Evolutionary conservation across 202 grass and related monocot species (phyloP), one percentile per base, ranked within the genome.

Genomic region (Eragrostis tef): DNA sequence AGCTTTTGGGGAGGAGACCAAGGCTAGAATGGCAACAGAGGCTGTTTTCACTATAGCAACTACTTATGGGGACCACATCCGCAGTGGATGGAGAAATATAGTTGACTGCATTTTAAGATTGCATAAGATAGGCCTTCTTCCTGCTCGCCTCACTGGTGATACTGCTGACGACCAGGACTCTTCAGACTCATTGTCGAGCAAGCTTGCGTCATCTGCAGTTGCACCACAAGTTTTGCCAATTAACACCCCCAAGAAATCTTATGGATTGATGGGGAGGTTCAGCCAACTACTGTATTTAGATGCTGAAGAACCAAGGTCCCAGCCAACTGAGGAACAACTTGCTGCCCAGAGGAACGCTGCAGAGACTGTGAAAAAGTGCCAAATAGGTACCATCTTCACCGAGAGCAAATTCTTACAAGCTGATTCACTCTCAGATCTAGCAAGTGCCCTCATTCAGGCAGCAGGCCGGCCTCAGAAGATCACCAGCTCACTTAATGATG

Each of bases 351-450:
- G 72, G 68, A 86, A 90, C 82, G 89, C 96, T 83, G 85, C 83
- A 26, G 83, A 96, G 82, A 93, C 93, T 19, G 84, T 93, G 61
- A 92, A 89, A 81, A 99, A 93, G 69, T 96, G 96, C 43, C 90
- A 91, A 83, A 87, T 96, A 88, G 83, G 89, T 56, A 92, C 44
- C 44, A 99, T 99, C 83, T 99, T 99, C 64, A 82, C 86, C 7
- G 93, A 99, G 63, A 99, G 96, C 83, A 99, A 99, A 76, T 99
- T 99, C 70, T 83, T 99, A 81, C 96, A 92, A 79, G 93, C 90
- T 73, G 93, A 99, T 46, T 99, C 96, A 0, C 78, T 99, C 31
- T 90, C 81, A 75, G 70, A 99, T 82, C 79, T 99, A 16, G 90
- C 96, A 50, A 87, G 67, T 70, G 87, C 90, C 70, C 89, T 99